Percentiles rank a stretch among this genome's conserved stretches.
phyloP scores from a whole-genome alignment of 306 rosid genomes.

The Casuarina cunninghamiana region DNA sequence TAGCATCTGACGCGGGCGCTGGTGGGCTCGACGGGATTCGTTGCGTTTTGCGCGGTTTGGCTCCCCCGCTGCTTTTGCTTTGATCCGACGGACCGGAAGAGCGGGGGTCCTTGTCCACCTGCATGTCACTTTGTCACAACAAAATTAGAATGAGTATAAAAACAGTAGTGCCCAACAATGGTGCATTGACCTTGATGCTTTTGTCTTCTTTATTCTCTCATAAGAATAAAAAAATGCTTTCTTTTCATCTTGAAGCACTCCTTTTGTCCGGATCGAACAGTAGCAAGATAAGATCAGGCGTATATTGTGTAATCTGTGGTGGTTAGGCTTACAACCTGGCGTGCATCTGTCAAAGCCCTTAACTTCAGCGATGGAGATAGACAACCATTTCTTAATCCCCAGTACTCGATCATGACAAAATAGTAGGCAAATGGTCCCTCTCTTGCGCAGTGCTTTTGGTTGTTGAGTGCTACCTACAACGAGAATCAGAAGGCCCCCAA shows the following conservation, averaged over 20 bases:
- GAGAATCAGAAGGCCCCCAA: not conserved
- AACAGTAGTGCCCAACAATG: too few species aligned
- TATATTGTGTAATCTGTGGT: not conserved
- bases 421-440: constrained; percentile 17
- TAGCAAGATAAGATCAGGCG: not conserved
- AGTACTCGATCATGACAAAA: not conserved
- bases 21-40: constrained; percentile 4
- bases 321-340: not conserved
- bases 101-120: constrained; percentile 16
- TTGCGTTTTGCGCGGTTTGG: constrained; percentile 26
- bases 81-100: constrained; percentile 37
- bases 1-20: constrained; percentile 28
- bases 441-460: not conserved
- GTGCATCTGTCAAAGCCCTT: not conserved
- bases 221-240: not conserved
- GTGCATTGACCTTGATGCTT: not conserved
- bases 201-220: not conserved
- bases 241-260: not conserved
- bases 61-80: constrained; percentile 31
- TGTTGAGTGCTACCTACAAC: constrained; percentile 6
- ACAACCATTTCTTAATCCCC: not conserved
- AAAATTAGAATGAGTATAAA: too few species aligned
- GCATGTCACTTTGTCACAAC: not conserved
- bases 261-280: not conserved
- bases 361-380: not conserved